Conservation (phyloP, 305 asterid species). For the Monarda citriodora region DNA sequence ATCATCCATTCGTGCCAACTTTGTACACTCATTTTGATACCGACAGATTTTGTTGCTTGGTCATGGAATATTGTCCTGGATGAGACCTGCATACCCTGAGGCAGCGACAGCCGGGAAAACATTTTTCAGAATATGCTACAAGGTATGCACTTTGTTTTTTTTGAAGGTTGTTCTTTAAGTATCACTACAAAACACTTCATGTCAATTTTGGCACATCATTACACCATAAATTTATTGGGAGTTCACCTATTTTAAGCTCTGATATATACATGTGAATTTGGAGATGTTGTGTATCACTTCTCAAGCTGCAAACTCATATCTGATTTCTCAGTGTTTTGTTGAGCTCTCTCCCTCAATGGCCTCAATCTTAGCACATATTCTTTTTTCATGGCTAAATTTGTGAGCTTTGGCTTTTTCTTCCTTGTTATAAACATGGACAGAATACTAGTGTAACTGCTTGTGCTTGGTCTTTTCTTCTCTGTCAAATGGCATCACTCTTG, state of each 20-base stretch:
- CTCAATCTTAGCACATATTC: not conserved
- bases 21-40: constrained; percentile 98
- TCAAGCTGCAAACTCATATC: not conserved
- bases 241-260: not conserved
- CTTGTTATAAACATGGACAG: not conserved
- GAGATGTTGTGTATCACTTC: not conserved
- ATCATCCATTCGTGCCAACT: constrained; percentile 98
- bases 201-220: not conserved
- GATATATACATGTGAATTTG: constrained; percentile 4
- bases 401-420: constrained; percentile 4
- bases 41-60: constrained; percentile 89
- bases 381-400: constrained; percentile 2
- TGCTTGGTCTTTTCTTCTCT: constrained; percentile 3
- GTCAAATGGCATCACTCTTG: not conserved
- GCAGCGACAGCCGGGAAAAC: constrained; percentile 95
- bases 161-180: constrained; percentile 1
- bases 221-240: constrained; percentile 4
- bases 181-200: not conserved
- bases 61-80: constrained; percentile 98
- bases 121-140: constrained; percentile 96
- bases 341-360: not conserved
- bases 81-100: constrained; percentile 95
- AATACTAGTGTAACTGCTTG: not conserved
- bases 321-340: not conserved
- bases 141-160: constrained; percentile 44